Evolutionary conservation across 2,329 filamentous ascomycete genomes (phyloP), one percentile per base, ranked within the genome.

Genomic region (Talaromyces sp.): DNA sequence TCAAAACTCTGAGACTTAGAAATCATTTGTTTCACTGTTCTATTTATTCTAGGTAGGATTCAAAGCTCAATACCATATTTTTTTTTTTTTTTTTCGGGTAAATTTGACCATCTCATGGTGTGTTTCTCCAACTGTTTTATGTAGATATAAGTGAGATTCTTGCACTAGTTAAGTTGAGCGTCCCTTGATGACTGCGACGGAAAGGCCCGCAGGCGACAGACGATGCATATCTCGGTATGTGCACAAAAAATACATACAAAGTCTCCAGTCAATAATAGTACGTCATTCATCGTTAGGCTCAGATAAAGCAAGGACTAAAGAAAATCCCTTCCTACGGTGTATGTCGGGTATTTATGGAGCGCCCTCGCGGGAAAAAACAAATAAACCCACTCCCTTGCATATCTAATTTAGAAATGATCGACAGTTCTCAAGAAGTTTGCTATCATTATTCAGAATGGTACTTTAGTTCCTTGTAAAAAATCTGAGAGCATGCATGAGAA

Each of bases 1-100:
- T 41, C 35, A 4, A 49, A 49, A 27, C 43, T 46, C n/a, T n/a
- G n/a, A n/a, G n/a, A n/a, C n/a, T 22, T 46, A 46, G 43, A 17
- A 3, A 27, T 27, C 5, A 27, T 27, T 27, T n/a, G n/a, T n/a
- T n/a, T n/a, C n/a, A n/a, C n/a, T n/a, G n/a, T n/a, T n/a, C n/a
- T n/a, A n/a, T n/a, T n/a, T n/a, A n/a, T n/a, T n/a, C n/a, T n/a
- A n/a, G n/a, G n/a, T n/a, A n/a, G n/a, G n/a, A n/a, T n/a, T n/a
- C n/a, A n/a, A n/a, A n/a, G n/a, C n/a, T n/a, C n/a, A n/a, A n/a
- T n/a, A n/a, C 9, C 24, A 27, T 27, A 5, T 27, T 27, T 27
- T 9, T 5, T 27, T 27, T 27, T 27, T 27, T 9, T 5, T 27
- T 27, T 27, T 27, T 27, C 9, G 24, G 9, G 5, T 27, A 27